Evolutionary conservation across 352 stramenopile species (phyloP).

Genomic region (Elongisporangium prolatum): DNA sequence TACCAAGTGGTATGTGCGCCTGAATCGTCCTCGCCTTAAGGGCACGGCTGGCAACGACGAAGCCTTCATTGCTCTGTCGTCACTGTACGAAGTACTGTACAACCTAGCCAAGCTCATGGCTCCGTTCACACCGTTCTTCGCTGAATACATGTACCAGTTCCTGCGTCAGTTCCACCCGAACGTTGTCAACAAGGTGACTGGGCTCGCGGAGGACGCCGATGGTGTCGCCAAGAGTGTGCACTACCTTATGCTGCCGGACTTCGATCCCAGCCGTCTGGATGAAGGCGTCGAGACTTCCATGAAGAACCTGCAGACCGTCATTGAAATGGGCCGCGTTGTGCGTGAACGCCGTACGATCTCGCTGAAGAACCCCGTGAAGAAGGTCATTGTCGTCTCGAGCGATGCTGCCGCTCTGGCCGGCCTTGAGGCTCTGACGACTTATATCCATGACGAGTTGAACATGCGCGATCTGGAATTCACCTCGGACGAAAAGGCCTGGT

Average conservation of each 20-base stretch:
- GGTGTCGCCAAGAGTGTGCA: constrained; percentile 94
- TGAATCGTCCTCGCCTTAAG: constrained; percentile 98
- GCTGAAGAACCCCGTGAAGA: constrained; percentile 96
- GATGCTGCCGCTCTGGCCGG: constrained; percentile 76
- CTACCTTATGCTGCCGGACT: constrained; percentile 94
- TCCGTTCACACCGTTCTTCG: constrained; percentile 99
- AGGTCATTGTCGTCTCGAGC: constrained; percentile 93
- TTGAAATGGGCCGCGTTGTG: constrained; percentile 95
- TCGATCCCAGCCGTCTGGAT: constrained; percentile 92
- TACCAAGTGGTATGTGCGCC: constrained; percentile 99
- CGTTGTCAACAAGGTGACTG: constrained; percentile 50
- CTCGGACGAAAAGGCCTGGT: constrained; percentile 88
- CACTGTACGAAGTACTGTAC: constrained; percentile 98
- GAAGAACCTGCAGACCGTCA: constrained; percentile 94
- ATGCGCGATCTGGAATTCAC: constrained; percentile 90
- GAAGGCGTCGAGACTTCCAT: constrained; percentile 91
- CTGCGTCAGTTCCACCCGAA: constrained; percentile 94
- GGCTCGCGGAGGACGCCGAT: constrained; percentile 83
- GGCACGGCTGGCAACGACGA: constrained; percentile 88
- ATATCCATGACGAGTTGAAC: constrained; percentile 98
- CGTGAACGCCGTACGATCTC: constrained; percentile 96
- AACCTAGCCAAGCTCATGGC: constrained; percentile 95
- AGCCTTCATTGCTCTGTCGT: constrained; percentile 80
- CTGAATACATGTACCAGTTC: constrained; percentile 99
- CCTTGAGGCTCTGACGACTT: constrained; percentile 83